Base-by-base conservation (phyloP, 2,329 filamentous ascomycete genomes). In the Paecilomyces fulvus region DNA sequence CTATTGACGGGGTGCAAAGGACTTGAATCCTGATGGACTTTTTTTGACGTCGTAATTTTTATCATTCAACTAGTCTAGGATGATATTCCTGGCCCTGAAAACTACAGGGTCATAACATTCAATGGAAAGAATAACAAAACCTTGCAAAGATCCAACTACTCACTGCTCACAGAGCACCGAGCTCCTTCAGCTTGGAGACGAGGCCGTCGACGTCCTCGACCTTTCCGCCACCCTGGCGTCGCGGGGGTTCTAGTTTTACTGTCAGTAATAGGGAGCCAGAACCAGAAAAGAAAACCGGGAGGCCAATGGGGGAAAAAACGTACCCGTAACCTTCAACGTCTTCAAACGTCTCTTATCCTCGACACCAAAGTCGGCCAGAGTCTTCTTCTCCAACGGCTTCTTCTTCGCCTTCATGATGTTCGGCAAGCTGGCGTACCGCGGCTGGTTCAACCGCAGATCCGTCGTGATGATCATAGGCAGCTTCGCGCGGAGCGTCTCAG, bases 351-450 rank as follows among this genome's bases (percentile, higher is more conserved):
- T 85, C 72, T 82, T 81, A 54, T 83, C 83, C 65, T 91, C 86
- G 49, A 96, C 76, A 1, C 89, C 90, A 73, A 89, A 88, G 70
- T 99, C 94, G 56, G 79, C 82, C 72, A 96, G 73, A 63, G 83
- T 90, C 82, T 90, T 88, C 87, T 96, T 97, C 68, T 94, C 90
- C 65, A 99, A 70, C 69, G 89, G 89, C 88, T 99, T 99, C 89
- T 97, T 99, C 88, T 99, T 99, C 54, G 94, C 94, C 87, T 97
- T 99, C 94, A 99, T 99, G 63, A 99, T 97, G 72, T 97, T 97
- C 53, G 92, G 92, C 83, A 99, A 74, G 75, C 85, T 96, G 21
- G 92, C 94, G 73, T 96, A 99, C 62, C 94, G 81, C 58, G 94
- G 94, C 83, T 95, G 90, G 70, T 99, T 99, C 73, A 99, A 78